Percentiles rank a stretch among this genome's conserved stretches.
phyloP scores from a whole-genome alignment of 192 early-diverging fungal species.

The Podochytrium sp. region DNA sequence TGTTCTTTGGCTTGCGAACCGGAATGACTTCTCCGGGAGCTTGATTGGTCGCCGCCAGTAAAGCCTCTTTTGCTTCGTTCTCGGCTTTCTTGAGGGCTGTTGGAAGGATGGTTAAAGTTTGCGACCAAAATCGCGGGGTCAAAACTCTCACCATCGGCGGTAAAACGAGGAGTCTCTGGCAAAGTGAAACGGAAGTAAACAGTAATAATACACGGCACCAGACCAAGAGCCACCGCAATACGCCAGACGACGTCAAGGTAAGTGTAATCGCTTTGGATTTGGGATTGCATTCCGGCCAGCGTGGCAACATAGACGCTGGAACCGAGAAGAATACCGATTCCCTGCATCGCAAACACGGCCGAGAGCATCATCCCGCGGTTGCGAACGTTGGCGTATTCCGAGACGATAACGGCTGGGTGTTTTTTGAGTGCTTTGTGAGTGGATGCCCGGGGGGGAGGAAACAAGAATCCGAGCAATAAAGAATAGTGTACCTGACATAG shows the following conservation, averaged over 20 bases:
- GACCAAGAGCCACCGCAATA: constrained; percentile 81
- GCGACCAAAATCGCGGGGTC: no score
- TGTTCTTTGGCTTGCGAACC: no score
- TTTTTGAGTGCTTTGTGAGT: no score
- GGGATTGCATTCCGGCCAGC: constrained; percentile 70
- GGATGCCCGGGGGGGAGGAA: no score
- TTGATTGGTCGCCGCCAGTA: no score
- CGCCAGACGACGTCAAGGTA: constrained; percentile 90
- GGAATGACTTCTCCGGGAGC: no score
- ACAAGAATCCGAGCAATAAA: no score
- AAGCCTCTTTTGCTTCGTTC: no score
- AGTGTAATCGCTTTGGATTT: constrained; percentile 62
- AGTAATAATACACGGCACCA: constrained; percentile 77
- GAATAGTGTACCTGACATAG: no score
- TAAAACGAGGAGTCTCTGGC: constrained; percentile 91
- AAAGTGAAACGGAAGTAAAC: constrained; percentile 89
- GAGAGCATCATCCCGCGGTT: constrained; percentile 87
- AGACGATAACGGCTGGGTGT: constrained; percentile 91
- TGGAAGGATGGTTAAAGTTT: no score
- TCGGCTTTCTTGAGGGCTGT: no score
- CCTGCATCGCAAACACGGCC: constrained; percentile 91
- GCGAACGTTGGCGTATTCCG: constrained; percentile 82
- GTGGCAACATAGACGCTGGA: constrained; percentile 73
- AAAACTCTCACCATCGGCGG: constrained; percentile 55
- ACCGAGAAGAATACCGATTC: constrained; percentile 84